Conservation (phyloP, 768 basidiomycete species). For the Baorangia bicolor region DNA sequence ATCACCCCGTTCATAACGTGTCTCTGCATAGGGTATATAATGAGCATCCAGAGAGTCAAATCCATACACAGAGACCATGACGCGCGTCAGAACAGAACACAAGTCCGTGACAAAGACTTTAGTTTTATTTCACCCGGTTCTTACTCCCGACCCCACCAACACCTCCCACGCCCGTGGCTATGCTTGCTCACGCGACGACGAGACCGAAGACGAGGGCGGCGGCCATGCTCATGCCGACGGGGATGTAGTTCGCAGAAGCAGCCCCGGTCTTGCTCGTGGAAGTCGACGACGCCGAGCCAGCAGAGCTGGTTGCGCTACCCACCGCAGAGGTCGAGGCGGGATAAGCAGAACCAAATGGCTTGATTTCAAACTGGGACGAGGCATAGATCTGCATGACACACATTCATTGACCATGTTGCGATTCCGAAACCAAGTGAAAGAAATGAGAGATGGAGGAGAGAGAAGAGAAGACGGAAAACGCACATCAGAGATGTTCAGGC, state of each 20-base stretch:
- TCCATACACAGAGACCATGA: slow-evolving; percentile 2
- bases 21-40: slow-evolving; percentile 20
- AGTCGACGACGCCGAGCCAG: slow-evolving; percentile 17
- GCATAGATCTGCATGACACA: slow-evolving; percentile 50
- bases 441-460: neutral
- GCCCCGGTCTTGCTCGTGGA: slow-evolving; percentile 11
- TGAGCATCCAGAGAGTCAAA: neutral
- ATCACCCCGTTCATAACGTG: slow-evolving; percentile 1
- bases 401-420: neutral
- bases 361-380: slow-evolving; percentile 60
- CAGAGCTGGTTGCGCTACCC: slow-evolving; percentile 25
- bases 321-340: slow-evolving; percentile 37
- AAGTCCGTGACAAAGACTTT: neutral
- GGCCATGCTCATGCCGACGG: slow-evolving; percentile 30
- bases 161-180: slow-evolving; percentile 4
- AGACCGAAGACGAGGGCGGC: slow-evolving; percentile 29
- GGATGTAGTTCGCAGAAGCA: slow-evolving; percentile 21
- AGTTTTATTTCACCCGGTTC: neutral
- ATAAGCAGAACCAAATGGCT: slow-evolving; percentile 52
- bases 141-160: neutral
- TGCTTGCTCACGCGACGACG: slow-evolving; percentile 22
- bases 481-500: slow-evolving; percentile 53
- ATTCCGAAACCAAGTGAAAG: neutral
- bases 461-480: slow-evolving; percentile 22
- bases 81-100: neutral